A percentile compares a stretch with the other conserved stretches of the same genome.
Conservation (phyloP, 371 early-diverging fungal genomes). For the Lichtheimia corymbifera region DNA sequence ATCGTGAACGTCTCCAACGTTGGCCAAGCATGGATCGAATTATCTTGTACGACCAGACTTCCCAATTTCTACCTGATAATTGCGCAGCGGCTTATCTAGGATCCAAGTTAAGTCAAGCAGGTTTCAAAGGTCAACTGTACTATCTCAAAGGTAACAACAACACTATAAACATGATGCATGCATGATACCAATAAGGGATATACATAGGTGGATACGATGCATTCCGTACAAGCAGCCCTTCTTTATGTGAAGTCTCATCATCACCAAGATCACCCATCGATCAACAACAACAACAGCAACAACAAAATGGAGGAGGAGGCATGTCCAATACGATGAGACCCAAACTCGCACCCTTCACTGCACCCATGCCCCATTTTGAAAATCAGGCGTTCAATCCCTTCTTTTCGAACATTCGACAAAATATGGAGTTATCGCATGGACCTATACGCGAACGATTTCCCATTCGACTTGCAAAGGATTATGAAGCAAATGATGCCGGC, state of each 20-base stretch:
- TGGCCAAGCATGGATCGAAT: constrained; percentile 55
- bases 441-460: constrained; percentile 35
- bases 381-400: constrained; percentile 46
- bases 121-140: constrained; percentile 42
- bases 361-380: constrained; percentile 42
- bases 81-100: constrained; percentile 48
- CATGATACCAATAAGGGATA: not conserved
- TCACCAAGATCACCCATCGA: not conserved
- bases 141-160: constrained; percentile 47
- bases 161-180: no score
- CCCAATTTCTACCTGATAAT: constrained; percentile 40
- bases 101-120: constrained; percentile 30
- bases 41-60: constrained; percentile 58
- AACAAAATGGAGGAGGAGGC: not conserved
- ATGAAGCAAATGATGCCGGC: not conserved
- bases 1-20: constrained; percentile 34
- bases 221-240: constrained; percentile 25
- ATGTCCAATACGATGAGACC: not conserved
- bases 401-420: constrained; percentile 44
- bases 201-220: constrained; percentile 47
- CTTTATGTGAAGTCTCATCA: constrained; percentile 26
- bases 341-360: constrained; percentile 30
- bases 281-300: not conserved
- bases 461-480: constrained; percentile 20
- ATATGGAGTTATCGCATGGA: constrained; percentile 33